phyloP scores from a whole-genome alignment of 331 rosid genomes.

The Saraca asoca region DNA sequence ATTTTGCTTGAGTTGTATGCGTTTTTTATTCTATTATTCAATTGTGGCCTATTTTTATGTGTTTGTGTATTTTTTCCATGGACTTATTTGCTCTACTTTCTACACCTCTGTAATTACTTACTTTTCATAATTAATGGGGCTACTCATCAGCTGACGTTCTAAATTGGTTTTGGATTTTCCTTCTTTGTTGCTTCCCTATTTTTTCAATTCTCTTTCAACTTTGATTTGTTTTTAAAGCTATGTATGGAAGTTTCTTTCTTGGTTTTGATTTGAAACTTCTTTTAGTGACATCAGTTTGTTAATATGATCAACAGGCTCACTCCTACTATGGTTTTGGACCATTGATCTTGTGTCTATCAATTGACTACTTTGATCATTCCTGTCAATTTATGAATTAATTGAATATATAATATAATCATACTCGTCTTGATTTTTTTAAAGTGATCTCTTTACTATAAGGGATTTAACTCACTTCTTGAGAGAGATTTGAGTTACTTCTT shows the following conservation, averaged over 20 bases:
- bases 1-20: no score
- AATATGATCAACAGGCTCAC: conserved; percentile 62
- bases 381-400: conserved; percentile 52
- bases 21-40: no score
- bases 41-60: no score
- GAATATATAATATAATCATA: neutral
- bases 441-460: conserved; percentile 23
- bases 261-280: conserved; percentile 12
- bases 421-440: conserved; percentile 21
- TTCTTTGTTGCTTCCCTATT: conserved; percentile 11
- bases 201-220: conserved; percentile 1
- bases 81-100: no score
- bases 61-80: no score
- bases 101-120: no score
- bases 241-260: conserved; percentile 27
- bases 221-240: conserved; percentile 12
- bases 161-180: no score
- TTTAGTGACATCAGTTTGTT: conserved; percentile 37
- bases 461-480: no score
- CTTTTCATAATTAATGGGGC: no score
- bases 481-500: no score
- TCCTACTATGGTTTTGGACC: conserved; percentile 59
- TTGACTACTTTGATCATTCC: conserved; percentile 80
- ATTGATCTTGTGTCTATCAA: conserved; percentile 50
- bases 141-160: no score